A percentile compares a stretch with the other conserved stretches of the same genome.
Evolutionary conservation across 2,329 filamentous ascomycete genomes (phyloP).

Genomic region (Fusarium palustre): DNA sequence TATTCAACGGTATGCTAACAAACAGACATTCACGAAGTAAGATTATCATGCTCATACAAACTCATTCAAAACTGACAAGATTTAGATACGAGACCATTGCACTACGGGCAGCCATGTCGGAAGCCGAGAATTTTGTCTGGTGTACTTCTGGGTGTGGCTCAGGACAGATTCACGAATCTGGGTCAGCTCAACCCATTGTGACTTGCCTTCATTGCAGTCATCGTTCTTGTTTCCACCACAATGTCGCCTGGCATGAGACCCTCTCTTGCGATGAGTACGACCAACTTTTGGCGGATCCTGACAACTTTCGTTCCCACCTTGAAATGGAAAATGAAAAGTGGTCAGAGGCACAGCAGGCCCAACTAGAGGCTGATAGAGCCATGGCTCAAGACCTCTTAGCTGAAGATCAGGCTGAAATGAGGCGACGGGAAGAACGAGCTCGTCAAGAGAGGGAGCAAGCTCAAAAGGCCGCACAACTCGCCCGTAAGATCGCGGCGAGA

Average conservation of each 20-base stretch:
- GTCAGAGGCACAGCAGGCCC: constrained; percentile 58
- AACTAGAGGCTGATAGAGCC: constrained; percentile 59
- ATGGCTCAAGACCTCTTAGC: constrained; percentile 51
- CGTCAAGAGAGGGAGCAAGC: constrained; percentile 39
- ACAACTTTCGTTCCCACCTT: constrained; percentile 53
- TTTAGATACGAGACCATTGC: constrained; percentile 58
- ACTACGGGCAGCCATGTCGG: constrained; percentile 57
- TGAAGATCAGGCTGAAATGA: constrained; percentile 47
- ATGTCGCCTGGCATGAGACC: constrained; percentile 56
- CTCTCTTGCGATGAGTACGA: constrained; percentile 59
- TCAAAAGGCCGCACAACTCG: constrained; percentile 45
- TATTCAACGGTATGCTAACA: constrained; percentile 59
- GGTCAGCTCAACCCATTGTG: constrained; percentile 55
- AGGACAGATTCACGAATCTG: constrained; percentile 63
- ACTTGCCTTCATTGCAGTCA: constrained; percentile 55
- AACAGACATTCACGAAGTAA: constrained; percentile 58
- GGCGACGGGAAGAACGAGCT: constrained; percentile 40
- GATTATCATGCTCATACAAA: neutral
- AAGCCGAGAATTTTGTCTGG: constrained; percentile 62
- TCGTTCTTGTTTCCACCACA: constrained; percentile 58
- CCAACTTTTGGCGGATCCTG: constrained; percentile 52
- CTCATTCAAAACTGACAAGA: constrained; percentile 5
- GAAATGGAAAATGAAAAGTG: constrained; percentile 52
- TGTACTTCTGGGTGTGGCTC: constrained; percentile 64
- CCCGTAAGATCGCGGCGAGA: constrained; percentile 46